Conservation (phyloP, 768 basidiomycete genomes). For the Multifurca ochricompacta region DNA sequence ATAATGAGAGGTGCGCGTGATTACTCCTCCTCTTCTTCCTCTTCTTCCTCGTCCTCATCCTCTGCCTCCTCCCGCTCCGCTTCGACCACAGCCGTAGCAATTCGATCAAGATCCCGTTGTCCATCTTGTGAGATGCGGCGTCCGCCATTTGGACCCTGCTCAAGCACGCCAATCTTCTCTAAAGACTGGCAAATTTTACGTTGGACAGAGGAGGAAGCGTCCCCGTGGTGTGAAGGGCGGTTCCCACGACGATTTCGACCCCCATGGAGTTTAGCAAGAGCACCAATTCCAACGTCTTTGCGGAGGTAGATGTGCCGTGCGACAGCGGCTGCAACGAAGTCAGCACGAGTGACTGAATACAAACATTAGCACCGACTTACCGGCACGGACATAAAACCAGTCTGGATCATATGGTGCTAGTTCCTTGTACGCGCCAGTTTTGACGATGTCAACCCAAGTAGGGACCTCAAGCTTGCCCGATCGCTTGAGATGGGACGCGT, state of each 20-base stretch:
- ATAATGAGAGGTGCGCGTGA: neutral
- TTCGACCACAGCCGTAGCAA: constrained; percentile 85
- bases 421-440: constrained; percentile 97
- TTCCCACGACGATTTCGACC: constrained; percentile 92
- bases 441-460: constrained; percentile 97
- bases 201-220: constrained; percentile 82
- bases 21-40: constrained; percentile 40
- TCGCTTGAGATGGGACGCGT: constrained; percentile 93
- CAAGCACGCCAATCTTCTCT: constrained; percentile 98
- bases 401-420: constrained; percentile 98
- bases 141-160: constrained; percentile 88
- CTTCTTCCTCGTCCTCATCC: constrained; percentile 60
- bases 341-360: neutral
- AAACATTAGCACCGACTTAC: constrained; percentile 43
- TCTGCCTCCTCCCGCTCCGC: constrained; percentile 67
- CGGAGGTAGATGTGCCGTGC: constrained; percentile 99
- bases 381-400: constrained; percentile 99
- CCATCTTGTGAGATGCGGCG: constrained; percentile 96
- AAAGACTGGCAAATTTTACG: constrained; percentile 94
- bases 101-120: constrained; percentile 90
- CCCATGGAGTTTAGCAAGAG: constrained; percentile 93
- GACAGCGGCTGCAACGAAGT: constrained; percentile 62
- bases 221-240: constrained; percentile 91
- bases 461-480: constrained; percentile 99
- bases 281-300: constrained; percentile 92